Base-by-base conservation (phyloP, 192 early-diverging fungal genomes). In the Helicostylum pulchrum region DNA sequence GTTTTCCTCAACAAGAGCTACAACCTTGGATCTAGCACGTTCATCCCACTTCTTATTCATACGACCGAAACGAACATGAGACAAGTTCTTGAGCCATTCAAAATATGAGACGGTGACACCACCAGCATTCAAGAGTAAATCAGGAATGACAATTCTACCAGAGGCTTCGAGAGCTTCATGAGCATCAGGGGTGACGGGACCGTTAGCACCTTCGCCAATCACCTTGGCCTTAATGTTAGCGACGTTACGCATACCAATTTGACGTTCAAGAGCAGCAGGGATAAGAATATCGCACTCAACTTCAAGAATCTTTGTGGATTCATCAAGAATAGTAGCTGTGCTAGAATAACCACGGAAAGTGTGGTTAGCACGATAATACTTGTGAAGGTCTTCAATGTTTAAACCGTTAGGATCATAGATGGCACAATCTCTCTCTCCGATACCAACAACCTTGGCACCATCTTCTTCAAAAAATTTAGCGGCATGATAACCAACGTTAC, bases 21-120 rank as follows among this genome's bases (percentile, higher is more conserved):
- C 64, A 44, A 93, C 71, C 75, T 88, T 86, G 39, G 71, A 72
- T 70, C 90, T 89, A 75, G 86, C 85, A 14, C 79, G 71, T 55
- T 93, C 91, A 66, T 91, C 90, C 90, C 90, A 93, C 58, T 84
- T 84, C 76, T 88, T 87, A 65, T 87, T 89, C 88, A 93, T 88
- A 62, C 91, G 88, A 39, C 91, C 91, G 60, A 93, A 93, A 31
- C 91, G 85, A 68, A 93, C 80, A 61, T 93, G 91, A 55, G 86
- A 87, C 55, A 91, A 77, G 66, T 91, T 91, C 84, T 93, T 93
- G 66, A 91, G 77, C 91, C 91, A 93, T 75, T 92, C 84, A 69
- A 79, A 79, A 77, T 90, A 90, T 26, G 90, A 91, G 19, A 92
- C 91, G 34, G 88, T 90, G 12, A 93, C 91, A 61, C 91, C 91